Percentiles rank a stretch among this genome's conserved stretches.
Evolutionary conservation across 768 basidiomycete species (phyloP).

Genomic region (Boletus reticuloceps): DNA sequence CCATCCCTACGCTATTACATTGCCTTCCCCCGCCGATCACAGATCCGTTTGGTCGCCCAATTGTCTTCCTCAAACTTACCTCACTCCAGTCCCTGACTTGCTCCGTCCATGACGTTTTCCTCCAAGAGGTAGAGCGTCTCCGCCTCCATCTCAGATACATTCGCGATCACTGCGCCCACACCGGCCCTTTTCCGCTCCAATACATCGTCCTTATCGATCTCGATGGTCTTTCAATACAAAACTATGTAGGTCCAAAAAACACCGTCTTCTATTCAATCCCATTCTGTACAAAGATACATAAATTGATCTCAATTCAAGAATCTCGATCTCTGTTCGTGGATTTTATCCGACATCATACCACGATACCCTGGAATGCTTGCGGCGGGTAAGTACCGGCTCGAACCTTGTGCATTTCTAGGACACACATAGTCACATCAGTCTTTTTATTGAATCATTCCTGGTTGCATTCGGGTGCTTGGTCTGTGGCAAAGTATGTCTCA

Average conservation of each 20-base stretch:
- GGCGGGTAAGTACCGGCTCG: constrained; percentile 44
- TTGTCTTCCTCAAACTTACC: constrained; percentile 52
- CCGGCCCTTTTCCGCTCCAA: constrained; percentile 50
- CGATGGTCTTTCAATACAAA: constrained; percentile 51
- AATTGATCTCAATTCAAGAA: constrained; percentile 37
- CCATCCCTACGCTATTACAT: constrained; percentile 35
- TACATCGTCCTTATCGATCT: constrained; percentile 70
- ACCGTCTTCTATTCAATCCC: constrained; percentile 3
- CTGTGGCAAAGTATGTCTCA: constrained; percentile 53
- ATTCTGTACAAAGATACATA: not conserved
- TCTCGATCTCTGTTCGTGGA: constrained; percentile 62
- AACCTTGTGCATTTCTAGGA: constrained; percentile 1
- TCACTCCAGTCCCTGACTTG: constrained; percentile 40
- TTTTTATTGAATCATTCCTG: constrained; percentile 75
- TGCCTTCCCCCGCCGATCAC: constrained; percentile 52
- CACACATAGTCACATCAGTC: constrained; percentile 36
- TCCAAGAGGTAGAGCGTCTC: constrained; percentile 55
- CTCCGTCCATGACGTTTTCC: constrained; percentile 40
- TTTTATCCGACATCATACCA: constrained; percentile 62
- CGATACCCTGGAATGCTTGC: constrained; percentile 76
- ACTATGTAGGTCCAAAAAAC: constrained; percentile 43
- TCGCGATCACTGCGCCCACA: constrained; percentile 33
- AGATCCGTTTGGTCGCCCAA: constrained; percentile 66
- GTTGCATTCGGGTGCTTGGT: constrained; percentile 70
- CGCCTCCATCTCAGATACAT: constrained; percentile 53